Base-by-base conservation (phyloP, 495 filamentous ascomycete genomes). In the Tuber melanosporum region DNA sequence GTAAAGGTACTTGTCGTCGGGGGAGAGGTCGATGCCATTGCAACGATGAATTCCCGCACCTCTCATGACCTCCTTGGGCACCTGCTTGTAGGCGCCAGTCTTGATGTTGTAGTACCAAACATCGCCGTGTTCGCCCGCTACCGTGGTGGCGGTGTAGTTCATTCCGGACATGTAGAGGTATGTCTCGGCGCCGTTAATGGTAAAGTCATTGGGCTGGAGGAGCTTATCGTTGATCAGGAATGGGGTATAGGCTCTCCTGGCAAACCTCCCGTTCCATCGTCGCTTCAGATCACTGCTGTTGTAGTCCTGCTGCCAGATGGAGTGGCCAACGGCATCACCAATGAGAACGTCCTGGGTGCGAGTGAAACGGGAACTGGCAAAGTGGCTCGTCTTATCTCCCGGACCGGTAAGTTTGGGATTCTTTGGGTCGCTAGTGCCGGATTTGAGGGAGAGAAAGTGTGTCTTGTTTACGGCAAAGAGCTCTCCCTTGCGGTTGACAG, bases 141-240 rank as follows among this genome's bases (percentile, higher is more conserved):
- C 10, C 4, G 69, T 71, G 49, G 73, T 77, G 32, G 71, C 46
- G 20, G 74, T 71, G 45, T 74, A 77, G 46, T 77, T 79, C 69
- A 79, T 79, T 14, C 79, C 79, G 15, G 74, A 73, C 71, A 81
- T 71, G 42, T 81, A 81, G 20, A 81, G 3, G 46, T 71, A 26
- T 7, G 39, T 66, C 36, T 79, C 79, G 42, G 71, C 32, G 3
- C 45, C 44, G 32, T 71, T 62, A 3, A 81, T 45, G 20, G 79
- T 71, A 22, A 81, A 73, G 71, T 72, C 78, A 42, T 77, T 81
- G 5, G 79, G 79, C 49, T 81, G 78, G 39, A 80, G 42, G 72
- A 77, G 71, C 42, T 77, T 57, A 14, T 42, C 44, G 26, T 74
- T 45, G 0, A 72, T 72, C 17, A 79, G 39, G 19, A 79, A 52